These are phyloP conservation scores for Crucibulum laeve DNA, from an alignment of 768 basidiomycete species.

Conservation along the genomic window DNA sequence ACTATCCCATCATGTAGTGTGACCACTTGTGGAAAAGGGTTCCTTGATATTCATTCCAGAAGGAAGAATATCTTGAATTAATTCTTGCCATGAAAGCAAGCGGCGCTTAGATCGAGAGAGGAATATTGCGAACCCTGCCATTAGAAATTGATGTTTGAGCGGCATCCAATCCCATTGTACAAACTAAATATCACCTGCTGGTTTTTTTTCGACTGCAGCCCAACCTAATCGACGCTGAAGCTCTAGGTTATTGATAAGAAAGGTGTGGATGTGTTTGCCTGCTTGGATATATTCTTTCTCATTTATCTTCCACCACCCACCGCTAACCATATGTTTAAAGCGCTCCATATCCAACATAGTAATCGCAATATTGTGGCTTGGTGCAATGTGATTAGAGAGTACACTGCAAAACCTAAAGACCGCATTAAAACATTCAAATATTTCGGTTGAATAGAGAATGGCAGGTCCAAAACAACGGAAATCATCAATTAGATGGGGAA, in stretches of 20 bases:
- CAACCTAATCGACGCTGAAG: conserved; percentile 10
- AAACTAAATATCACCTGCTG: not conserved
- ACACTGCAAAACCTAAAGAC: conserved; percentile 30
- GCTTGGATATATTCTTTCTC: not conserved
- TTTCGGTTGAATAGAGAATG: conserved; percentile 28
- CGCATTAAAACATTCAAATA: conserved; percentile 33
- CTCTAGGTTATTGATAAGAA: conserved; percentile 3
- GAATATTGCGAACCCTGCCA: not conserved
- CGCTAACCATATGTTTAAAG: conserved; percentile 26
- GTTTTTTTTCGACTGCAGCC: conserved; percentile 1
- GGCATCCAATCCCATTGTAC: not conserved
- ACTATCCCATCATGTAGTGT: not conserved
- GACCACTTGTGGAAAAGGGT: too few species aligned
- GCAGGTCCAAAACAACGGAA: conserved; percentile 26
- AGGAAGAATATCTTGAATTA: not conserved
- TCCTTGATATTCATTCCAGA: not conserved
- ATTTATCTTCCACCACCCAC: conserved; percentile 21
- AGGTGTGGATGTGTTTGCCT: conserved; percentile 1
- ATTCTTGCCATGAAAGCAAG: too few species aligned
- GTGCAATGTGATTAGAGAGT: conserved; percentile 28
- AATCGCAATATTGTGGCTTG: conserved; percentile 27
- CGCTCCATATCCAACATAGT: conserved; percentile 19
- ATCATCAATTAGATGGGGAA: conserved; percentile 22
- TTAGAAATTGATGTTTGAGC: not conserved
- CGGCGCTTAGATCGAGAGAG: not conserved